These are phyloP conservation scores for Cryphonectria japonica DNA, from an alignment of 2,329 filamentous ascomycete species.

Conservation along the genomic window DNA sequence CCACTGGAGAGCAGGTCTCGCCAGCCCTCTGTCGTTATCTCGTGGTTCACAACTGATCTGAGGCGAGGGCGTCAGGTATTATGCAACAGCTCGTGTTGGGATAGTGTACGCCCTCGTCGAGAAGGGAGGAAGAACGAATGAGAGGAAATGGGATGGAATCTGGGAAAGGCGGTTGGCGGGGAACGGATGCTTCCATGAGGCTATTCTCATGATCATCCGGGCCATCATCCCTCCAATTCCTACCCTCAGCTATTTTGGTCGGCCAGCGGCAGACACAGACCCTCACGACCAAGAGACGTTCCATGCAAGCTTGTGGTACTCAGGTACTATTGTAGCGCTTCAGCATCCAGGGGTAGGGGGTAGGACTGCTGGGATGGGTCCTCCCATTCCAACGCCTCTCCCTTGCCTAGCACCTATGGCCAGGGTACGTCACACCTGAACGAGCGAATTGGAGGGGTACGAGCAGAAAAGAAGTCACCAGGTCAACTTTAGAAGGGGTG, in stretches of 20 bases:
- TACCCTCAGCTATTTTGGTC: constrained; percentile 4
- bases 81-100: background rate
- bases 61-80: background rate
- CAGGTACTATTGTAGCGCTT: background rate
- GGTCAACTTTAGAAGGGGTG: background rate
- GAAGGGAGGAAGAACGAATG: background rate
- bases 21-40: constrained; percentile 4
- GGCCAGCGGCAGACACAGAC: background rate
- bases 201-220: constrained; percentile 1
- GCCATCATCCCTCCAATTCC: background rate
- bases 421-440: constrained; percentile 16
- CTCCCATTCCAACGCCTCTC: background rate
- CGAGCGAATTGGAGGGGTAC: background rate
- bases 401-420: background rate
- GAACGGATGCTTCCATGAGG: constrained; percentile 11
- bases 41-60: background rate
- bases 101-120: background rate
- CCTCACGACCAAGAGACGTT: background rate
- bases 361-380: background rate
- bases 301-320: background rate
- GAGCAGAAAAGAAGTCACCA: constrained; percentile 8
- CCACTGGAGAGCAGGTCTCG: background rate
- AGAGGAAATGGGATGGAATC: background rate
- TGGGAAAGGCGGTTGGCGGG: background rate
- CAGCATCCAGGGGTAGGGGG: constrained; percentile 1